Evolutionary conservation across 2,329 filamentous ascomycete species (phyloP).

Genomic region (Curvularia spicifera): DNA sequence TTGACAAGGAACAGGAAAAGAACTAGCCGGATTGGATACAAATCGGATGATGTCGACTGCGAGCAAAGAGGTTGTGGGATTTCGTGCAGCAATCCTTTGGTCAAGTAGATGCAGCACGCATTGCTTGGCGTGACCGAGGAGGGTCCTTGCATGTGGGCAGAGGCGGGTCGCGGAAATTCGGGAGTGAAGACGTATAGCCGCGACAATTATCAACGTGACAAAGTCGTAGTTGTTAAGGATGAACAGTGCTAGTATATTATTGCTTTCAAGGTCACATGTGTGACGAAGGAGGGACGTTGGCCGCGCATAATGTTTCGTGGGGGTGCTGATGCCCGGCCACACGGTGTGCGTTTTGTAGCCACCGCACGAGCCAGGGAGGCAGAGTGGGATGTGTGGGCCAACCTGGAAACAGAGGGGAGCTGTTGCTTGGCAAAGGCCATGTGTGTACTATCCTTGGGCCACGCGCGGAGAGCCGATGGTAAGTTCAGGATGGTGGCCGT

Average conservation of each 20-base stretch:
- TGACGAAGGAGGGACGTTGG: neutral
- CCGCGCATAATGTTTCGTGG: slow-evolving; percentile 19
- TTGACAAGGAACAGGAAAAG: slow-evolving; percentile 25
- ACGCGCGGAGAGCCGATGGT: neutral
- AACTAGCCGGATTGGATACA: slow-evolving; percentile 25
- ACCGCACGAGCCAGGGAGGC: slow-evolving; percentile 19
- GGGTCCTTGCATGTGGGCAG: slow-evolving; percentile 25
- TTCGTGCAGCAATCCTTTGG: slow-evolving; percentile 26
- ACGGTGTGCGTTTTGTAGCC: slow-evolving; percentile 10
- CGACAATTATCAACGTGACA: slow-evolving; percentile 6
- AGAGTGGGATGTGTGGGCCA: slow-evolving; percentile 25
- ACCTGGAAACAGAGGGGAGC: slow-evolving; percentile 8
- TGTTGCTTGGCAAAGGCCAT: neutral
- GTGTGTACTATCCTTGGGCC: neutral
- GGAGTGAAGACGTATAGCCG: slow-evolving; percentile 9
- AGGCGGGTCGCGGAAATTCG: slow-evolving; percentile 22
- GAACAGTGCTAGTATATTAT: slow-evolving; percentile 2
- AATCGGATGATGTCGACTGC: slow-evolving; percentile 30
- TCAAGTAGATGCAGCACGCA: slow-evolving; percentile 29
- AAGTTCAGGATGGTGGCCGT: slow-evolving; percentile 7
- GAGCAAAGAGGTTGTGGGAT: slow-evolving; percentile 27
- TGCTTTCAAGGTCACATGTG: neutral
- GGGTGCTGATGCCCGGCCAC: slow-evolving; percentile 7
- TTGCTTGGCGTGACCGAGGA: slow-evolving; percentile 41
- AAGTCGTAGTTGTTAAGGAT: neutral